Evolutionary conservation across 768 basidiomycete genomes (phyloP), one percentile per base, ranked within the genome.

Genomic region (Lactarius quietus): DNA sequence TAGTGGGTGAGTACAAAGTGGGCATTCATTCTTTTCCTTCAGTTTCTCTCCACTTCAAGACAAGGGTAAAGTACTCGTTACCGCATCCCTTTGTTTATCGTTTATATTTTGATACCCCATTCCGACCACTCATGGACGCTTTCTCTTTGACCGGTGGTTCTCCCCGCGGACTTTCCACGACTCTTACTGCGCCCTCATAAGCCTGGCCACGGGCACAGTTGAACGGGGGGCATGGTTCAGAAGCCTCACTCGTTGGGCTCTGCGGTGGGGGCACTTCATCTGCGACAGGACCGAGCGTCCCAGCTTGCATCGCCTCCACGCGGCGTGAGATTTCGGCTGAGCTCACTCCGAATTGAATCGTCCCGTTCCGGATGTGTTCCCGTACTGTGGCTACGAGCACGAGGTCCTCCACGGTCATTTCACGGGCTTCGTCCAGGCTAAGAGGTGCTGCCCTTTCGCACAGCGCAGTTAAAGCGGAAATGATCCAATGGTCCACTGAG

Each of bases 341-440:
- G 2, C 26, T 43, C 7, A 64, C 58, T 35, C 26, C 48, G 14
- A 3, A 3, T 51, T 3, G 39, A 55, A 64, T 41, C 6, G 14
- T 3, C 12, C 12, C 18, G n/a, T 23, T 38, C 6, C 58, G 63
- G 17, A 67, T 56, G 18, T 51, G 15, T 10, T 67, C 63, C 51
- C 63, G 58, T 6, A 63, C 38, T 31, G 39, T 33, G n/a, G 66
- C 54, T 14, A 67, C 62, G 8, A 64, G 43, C 8, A 67, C 53
- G 12, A 68, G 31, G 29, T 68, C 64, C n/a, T 66, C 64, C 6
- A 56, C 61, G 23, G 6, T 4, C 67, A 68, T 65, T 31, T 29
- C 35, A 14, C 52, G 55, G 3, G 58, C 67, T 51, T 68, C 67
- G 29, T 26, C 39, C 20, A 66, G 33, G 14, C 12, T 65, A n/a